Percentiles rank a stretch among this genome's conserved stretches.
These are phyloP conservation scores for Aphanoascus verrucosus DNA, from an alignment of 2,329 filamentous ascomycete species.

Conservation along the genomic window DNA sequence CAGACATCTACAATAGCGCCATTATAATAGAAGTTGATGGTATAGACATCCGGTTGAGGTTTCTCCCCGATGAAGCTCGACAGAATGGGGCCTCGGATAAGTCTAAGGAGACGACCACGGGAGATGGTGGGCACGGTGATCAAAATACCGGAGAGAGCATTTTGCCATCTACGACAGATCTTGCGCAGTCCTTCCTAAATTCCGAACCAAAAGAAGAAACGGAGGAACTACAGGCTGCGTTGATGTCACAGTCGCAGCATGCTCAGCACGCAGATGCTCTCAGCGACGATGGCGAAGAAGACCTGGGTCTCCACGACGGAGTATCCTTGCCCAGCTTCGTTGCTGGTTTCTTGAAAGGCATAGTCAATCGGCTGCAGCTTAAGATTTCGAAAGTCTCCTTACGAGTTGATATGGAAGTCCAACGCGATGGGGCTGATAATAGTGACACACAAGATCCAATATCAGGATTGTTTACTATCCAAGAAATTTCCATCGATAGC, in stretches of 20 bases:
- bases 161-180: slow-evolving; percentile 47
- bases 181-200: slow-evolving; percentile 51
- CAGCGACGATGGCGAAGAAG: slow-evolving; percentile 41
- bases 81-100: not conserved
- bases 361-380: slow-evolving; percentile 47
- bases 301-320: slow-evolving; percentile 44
- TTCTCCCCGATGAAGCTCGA: slow-evolving; percentile 33
- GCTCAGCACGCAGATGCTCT: slow-evolving; percentile 41
- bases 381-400: slow-evolving; percentile 43
- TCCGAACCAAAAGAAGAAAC: slow-evolving; percentile 48
- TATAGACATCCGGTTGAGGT: slow-evolving; percentile 57
- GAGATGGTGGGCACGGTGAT: not conserved
- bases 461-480: slow-evolving; percentile 27
- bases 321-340: slow-evolving; percentile 50
- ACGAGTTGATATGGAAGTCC: slow-evolving; percentile 41
- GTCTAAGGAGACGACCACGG: not conserved
- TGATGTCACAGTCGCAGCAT: slow-evolving; percentile 40
- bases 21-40: slow-evolving; percentile 75
- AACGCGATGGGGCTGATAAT: slow-evolving; percentile 30
- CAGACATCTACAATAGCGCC: slow-evolving; percentile 76
- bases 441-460: slow-evolving; percentile 29
- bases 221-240: slow-evolving; percentile 47
- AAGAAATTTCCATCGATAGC: slow-evolving; percentile 28
- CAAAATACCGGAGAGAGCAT: slow-evolving; percentile 8
- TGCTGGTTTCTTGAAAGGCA: slow-evolving; percentile 48